Base-by-base conservation (phyloP, 1,139 yeast genomes). In the Casaregolazyma lundiana region DNA sequence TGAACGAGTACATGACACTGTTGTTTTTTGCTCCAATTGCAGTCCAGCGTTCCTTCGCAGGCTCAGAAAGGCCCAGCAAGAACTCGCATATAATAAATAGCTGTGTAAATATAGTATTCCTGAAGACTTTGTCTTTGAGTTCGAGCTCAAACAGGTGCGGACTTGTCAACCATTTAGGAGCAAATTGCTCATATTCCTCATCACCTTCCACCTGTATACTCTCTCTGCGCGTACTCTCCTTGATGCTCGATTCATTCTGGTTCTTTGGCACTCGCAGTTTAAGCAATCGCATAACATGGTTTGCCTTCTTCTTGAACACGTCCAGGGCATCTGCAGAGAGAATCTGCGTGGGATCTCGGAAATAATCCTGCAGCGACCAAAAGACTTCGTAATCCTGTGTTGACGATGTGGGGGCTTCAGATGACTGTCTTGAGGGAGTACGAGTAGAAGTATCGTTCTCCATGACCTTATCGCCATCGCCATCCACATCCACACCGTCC, bases 151-250 rank as follows among this genome's bases (percentile, higher is more conserved):
- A 66, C 29, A 67, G 50, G 30, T 63, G 63, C 1, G 56, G 55
- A 34, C 61, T 54, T 2, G 71, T 67, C 16, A 66, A 56, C 68
- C 69, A 66, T 49, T 65, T 66, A 19, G 70, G 69, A 8, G 60
- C 61, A 49, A 61, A 60, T 6, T 57, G 49, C 11, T 49, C 50
- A 11, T 44, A 41, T 21, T 44, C 53, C 3, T 44, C 44, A 16
- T 42, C 43, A 3, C 13, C 41, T 7, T 16, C 42, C 6, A 26
- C 20, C 17, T n/a, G 9, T 9, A 13, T 26, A 6, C 20, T 3
- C 4, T 20, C 58, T 50, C 48, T 54, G 60, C 37, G 4, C 19
- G 3, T 40, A n/a, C 15, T 8, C 29, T 38, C 21, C 6, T 9
- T 15, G 20, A 18, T 35, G n/a, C 15, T 16, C 21, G 13, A 4